A percentile compares a stretch with the other conserved stretches of the same genome.
phyloP scores from a whole-genome alignment of 2,329 filamentous ascomycete genomes.

The Fusarium haematococcum region DNA sequence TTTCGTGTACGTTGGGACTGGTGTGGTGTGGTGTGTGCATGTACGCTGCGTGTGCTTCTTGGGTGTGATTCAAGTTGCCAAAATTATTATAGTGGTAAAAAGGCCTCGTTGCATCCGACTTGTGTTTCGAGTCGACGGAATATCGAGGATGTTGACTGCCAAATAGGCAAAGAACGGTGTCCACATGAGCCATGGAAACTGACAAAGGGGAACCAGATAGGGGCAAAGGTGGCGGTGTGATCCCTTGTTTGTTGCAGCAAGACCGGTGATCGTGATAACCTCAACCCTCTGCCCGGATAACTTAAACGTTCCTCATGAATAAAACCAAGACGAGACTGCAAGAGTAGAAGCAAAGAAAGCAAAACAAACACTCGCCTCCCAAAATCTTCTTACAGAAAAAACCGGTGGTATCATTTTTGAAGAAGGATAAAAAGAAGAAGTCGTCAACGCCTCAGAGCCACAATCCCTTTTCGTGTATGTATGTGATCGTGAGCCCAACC shows the following conservation, averaged over 20 bases:
- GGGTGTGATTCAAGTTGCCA: neutral
- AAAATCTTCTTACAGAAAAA: slow-evolving; percentile 22
- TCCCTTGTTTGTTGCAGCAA: slow-evolving; percentile 6
- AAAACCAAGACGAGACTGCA: slow-evolving; percentile 17
- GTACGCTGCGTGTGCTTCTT: slow-evolving; percentile 13
- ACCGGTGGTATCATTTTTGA: slow-evolving; percentile 46
- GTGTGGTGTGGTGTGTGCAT: slow-evolving; percentile 13
- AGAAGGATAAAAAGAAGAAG: slow-evolving; percentile 30
- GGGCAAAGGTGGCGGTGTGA: neutral
- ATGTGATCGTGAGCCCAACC: slow-evolving; percentile 41
- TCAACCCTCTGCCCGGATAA: neutral
- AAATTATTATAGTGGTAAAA: slow-evolving; percentile 15
- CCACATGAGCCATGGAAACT: neutral
- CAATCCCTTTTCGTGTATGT: slow-evolving; percentile 38
- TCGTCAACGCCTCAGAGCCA: slow-evolving; percentile 41
- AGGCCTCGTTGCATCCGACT: slow-evolving; percentile 15
- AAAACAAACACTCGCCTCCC: slow-evolving; percentile 13
- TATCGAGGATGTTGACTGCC: neutral
- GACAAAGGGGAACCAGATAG: slow-evolving; percentile 3
- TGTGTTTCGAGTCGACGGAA: neutral
- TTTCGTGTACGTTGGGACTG: slow-evolving; percentile 30
- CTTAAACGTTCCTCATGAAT: slow-evolving; percentile 17
- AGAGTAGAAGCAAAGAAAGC: slow-evolving; percentile 7
- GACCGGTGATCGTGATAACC: neutral
- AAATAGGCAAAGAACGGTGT: neutral